Conservation (phyloP, 2,329 filamentous ascomycete genomes). For the Phaeomoniella chlamydospora region DNA sequence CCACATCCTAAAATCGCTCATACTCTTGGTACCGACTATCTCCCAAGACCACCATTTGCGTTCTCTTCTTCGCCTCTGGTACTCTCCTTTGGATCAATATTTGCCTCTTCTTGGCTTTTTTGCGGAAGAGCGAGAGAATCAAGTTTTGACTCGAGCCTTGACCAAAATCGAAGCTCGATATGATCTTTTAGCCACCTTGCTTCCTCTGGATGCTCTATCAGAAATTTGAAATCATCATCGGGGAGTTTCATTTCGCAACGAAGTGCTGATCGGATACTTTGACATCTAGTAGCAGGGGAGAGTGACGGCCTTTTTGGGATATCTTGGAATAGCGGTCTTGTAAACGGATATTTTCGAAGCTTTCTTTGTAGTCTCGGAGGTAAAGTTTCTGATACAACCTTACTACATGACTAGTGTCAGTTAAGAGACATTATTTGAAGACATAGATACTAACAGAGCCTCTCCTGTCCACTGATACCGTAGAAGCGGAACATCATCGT, state of each 20-base stretch:
- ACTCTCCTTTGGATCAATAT: too few relatives aligned
- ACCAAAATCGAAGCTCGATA: slow-evolving; percentile 2
- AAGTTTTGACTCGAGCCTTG: slow-evolving; percentile 2
- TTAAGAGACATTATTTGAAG: not conserved
- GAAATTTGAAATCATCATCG: not conserved
- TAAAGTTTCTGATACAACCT: not conserved
- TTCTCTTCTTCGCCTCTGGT: too few relatives aligned
- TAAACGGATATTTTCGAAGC: not conserved
- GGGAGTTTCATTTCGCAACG: not conserved
- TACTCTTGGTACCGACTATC: too few relatives aligned
- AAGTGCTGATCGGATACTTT: not conserved
- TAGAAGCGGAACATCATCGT: slow-evolving; percentile 2
- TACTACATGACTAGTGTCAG: too few relatives aligned
- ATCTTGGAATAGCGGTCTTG: not conserved
- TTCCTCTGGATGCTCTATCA: slow-evolving; percentile 3
- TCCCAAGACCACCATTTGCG: too few relatives aligned
- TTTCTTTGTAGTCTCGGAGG: not conserved
- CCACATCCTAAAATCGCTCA: too few relatives aligned
- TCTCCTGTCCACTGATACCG: slow-evolving; percentile 3
- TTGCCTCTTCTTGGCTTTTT: too few relatives aligned
- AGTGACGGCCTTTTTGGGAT: not conserved
- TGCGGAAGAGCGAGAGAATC: too few relatives aligned
- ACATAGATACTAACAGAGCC: slow-evolving; percentile 1
- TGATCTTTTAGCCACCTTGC: slow-evolving; percentile 1
- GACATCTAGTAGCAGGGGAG: not conserved